Base-by-base conservation (phyloP, 495 filamentous ascomycete genomes). In the Rusavskia elegans region DNA sequence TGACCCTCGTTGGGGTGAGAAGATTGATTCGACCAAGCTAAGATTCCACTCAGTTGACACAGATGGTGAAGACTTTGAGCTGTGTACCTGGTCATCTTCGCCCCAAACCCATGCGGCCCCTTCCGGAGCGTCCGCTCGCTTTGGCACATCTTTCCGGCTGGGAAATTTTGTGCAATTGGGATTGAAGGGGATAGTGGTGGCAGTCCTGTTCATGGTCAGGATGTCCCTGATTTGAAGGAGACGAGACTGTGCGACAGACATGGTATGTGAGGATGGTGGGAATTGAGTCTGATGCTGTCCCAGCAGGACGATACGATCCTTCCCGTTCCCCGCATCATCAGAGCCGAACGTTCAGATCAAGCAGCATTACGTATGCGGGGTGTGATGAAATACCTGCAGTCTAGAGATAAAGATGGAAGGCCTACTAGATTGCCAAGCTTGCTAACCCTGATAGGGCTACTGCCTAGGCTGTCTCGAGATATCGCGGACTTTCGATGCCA, bases 61-160 rank as follows among this genome's bases (percentile, higher is more conserved):
- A 11, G 21, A 5, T 0, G 2, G 5, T 19, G 11, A n/a, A 3
- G 29, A 39, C 13, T 14, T 42, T 11, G n/a, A 30, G 9, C 48
- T n/a, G 60, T 57, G 8, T 42, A 78, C 75, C 55, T 71, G 63
- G 57, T 82, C 80, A 61, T 80, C 65, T 32, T 71, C 64, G 5
- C 80, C 79, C 80, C 79, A 83, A 21, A 82, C 74, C 79, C 79
- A 83, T 35, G 78, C 79, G 14, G 78, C 17, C 48, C 64, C 65
- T 55, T 67, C 54, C 10, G 72, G 70, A 2, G 69, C 68, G 52
- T 64, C 63, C 4, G 66, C 52, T 30, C 76, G 64, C 41, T 57
- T 55, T 17, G 75, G 75, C 11, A 81, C 66, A 51, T 80, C 72
- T 50, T 73, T 73, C 29, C 72, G 64, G 5, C 59, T 63, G 3